These are phyloP conservation scores for Hymenoscyphus repandus DNA, from an alignment of 2,329 filamentous ascomycete species.

Conservation along the genomic window DNA sequence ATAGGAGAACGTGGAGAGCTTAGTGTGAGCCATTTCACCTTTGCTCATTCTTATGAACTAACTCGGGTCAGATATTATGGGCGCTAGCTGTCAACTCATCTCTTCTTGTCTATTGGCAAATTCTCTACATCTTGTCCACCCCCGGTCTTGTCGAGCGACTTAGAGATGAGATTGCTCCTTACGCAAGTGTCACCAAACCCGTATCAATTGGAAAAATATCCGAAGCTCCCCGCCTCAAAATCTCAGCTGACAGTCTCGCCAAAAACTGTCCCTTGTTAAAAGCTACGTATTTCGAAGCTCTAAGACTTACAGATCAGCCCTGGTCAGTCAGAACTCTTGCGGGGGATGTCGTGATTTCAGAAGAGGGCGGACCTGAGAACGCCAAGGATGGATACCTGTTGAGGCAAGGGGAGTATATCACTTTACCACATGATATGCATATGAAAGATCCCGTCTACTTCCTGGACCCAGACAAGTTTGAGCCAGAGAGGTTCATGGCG, in stretches of 20 bases:
- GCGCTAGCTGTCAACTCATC: constrained; percentile 48
- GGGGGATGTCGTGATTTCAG: constrained; percentile 33
- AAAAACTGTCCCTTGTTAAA: constrained; percentile 41
- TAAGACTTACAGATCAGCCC: constrained; percentile 38
- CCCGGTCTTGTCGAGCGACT: constrained; percentile 37
- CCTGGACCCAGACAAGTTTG: constrained; percentile 35
- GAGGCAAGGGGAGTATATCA: constrained; percentile 37
- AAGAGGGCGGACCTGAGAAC: constrained; percentile 7
- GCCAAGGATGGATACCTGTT: constrained; percentile 32
- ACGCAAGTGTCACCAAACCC: constrained; percentile 33
- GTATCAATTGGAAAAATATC: constrained; percentile 26
- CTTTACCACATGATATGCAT: constrained; percentile 39
- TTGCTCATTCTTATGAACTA: not conserved
- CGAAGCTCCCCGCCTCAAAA: constrained; percentile 33
- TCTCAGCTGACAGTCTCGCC: constrained; percentile 37
- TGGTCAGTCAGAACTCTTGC: constrained; percentile 38
- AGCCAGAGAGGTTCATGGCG: constrained; percentile 42
- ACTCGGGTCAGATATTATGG: constrained; percentile 40
- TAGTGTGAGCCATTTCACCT: constrained; percentile 26
- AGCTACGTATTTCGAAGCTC: constrained; percentile 40
- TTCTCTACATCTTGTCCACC: constrained; percentile 41
- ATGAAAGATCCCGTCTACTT: constrained; percentile 38
- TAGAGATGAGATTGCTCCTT: constrained; percentile 40
- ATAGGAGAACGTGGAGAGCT: constrained; percentile 38
- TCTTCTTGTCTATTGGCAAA: constrained; percentile 46